Evolutionary conservation across 352 stramenopile species (phyloP).

Genomic region (Pythium scleroteichum): DNA sequence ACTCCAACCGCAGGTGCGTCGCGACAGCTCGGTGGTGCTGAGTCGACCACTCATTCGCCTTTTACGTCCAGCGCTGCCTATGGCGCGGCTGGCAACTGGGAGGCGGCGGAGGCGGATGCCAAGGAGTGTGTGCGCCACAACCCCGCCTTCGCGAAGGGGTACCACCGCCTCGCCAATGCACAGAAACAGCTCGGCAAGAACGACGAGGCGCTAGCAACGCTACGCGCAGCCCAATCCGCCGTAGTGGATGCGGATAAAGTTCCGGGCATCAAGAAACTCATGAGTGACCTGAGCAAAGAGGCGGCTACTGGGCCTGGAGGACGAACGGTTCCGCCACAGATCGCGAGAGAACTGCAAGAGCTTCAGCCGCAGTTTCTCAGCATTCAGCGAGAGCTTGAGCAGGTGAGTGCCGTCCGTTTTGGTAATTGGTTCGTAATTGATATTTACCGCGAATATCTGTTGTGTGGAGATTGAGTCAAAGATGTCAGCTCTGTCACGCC

Average conservation of each 20-base stretch:
- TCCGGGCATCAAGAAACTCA: slow-evolving; percentile 74
- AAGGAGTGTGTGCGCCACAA: slow-evolving; percentile 76
- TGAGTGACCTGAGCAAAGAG: slow-evolving; percentile 69
- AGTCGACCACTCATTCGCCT: background rate
- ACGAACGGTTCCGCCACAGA: slow-evolving; percentile 52
- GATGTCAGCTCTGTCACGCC: slow-evolving; percentile 49
- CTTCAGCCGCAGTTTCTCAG: slow-evolving; percentile 78
- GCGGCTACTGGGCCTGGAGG: slow-evolving; percentile 24
- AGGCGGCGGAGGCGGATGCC: slow-evolving; percentile 65
- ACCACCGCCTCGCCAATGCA: slow-evolving; percentile 78
- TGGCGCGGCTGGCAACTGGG: slow-evolving; percentile 68
- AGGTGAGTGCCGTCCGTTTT: slow-evolving; percentile 21
- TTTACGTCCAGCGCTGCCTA: slow-evolving; percentile 55
- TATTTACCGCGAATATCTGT: no score
- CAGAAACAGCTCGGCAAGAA: slow-evolving; percentile 77
- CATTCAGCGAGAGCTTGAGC: slow-evolving; percentile 77
- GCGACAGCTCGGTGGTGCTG: background rate
- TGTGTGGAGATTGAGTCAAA: slow-evolving; percentile 62
- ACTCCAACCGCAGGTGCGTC: slow-evolving; percentile 74
- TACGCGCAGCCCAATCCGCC: slow-evolving; percentile 42
- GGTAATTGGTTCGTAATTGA: no score
- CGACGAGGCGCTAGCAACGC: slow-evolving; percentile 67
- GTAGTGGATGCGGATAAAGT: slow-evolving; percentile 49
- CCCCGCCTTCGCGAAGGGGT: slow-evolving; percentile 74
- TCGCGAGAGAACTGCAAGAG: slow-evolving; percentile 81